Conservation (phyloP, 805 yeast genomes). For the Candida germanica region DNA sequence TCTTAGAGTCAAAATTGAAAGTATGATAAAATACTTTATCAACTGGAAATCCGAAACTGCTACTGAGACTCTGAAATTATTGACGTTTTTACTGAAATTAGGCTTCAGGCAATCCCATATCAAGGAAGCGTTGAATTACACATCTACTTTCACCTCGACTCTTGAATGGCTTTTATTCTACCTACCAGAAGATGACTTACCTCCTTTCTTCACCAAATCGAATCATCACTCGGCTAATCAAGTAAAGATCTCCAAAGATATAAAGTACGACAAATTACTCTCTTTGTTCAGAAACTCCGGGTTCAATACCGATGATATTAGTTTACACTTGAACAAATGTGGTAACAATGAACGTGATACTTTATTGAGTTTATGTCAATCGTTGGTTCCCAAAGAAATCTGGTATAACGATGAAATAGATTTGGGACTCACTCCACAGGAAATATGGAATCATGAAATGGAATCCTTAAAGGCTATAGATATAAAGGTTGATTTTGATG, state of each 20-base stretch:
- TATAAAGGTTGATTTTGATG: constrained; percentile 6
- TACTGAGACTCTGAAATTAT: background rate
- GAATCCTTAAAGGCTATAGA: constrained; percentile 10
- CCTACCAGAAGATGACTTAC: constrained; percentile 93
- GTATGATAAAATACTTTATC: constrained; percentile 54
- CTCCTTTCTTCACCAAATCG: constrained; percentile 56
- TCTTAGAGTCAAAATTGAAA: constrained; percentile 60
- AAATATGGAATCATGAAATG: constrained; percentile 12
- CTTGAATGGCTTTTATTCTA: constrained; percentile 81
- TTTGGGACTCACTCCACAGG: constrained; percentile 13
- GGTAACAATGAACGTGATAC: constrained; percentile 51
- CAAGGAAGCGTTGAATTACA: constrained; percentile 65
- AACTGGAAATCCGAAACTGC: constrained; percentile 45
- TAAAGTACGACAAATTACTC: constrained; percentile 55
- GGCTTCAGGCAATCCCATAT: constrained; percentile 74
- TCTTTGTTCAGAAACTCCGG: constrained; percentile 66
- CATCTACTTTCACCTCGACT: constrained; percentile 47
- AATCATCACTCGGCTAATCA: constrained; percentile 56
- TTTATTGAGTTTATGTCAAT: constrained; percentile 45
- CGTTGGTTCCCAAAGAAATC: constrained; percentile 16
- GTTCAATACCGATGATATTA: constrained; percentile 60
- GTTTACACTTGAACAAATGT: constrained; percentile 31
- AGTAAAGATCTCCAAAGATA: constrained; percentile 53
- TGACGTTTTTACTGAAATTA: constrained; percentile 24
- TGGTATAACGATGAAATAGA: constrained; percentile 13